Conservation (phyloP, 768 basidiomycete genomes). For the Agrocybe pediades region DNA sequence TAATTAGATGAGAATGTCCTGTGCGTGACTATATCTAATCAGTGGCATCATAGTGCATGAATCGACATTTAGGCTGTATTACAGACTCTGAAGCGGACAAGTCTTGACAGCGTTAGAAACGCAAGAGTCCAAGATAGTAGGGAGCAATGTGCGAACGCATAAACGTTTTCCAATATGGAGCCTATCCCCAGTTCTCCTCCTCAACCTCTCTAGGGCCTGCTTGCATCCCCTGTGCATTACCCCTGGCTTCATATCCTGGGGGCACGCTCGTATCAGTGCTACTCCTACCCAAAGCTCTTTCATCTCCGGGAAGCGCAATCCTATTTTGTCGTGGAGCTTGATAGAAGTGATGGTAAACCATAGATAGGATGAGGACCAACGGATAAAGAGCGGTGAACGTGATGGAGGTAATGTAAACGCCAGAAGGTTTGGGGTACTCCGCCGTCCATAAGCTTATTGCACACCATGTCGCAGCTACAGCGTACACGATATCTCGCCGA, state of each 20-base stretch:
- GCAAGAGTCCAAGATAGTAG: too few relatives aligned
- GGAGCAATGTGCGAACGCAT: too few relatives aligned
- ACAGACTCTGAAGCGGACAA: too few relatives aligned
- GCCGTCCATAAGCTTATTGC: conserved; percentile 64
- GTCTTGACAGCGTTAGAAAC: too few relatives aligned
- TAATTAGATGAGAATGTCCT: too few relatives aligned
- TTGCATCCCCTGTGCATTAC: background rate
- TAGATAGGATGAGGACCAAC: conserved; percentile 49
- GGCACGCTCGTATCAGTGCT: background rate
- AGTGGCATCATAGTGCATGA: too few relatives aligned
- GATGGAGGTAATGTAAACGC: conserved; percentile 67
- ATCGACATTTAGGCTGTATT: too few relatives aligned
- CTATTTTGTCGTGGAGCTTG: conserved; percentile 13
- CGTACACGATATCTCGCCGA: conserved; percentile 73
- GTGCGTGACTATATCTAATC: too few relatives aligned
- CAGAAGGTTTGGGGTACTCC: conserved; percentile 58
- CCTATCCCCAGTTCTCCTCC: conserved; percentile 1
- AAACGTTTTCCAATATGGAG: too few relatives aligned
- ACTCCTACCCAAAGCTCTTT: conserved; percentile 19
- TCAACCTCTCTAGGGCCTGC: conserved; percentile 1
- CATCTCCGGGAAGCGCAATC: conserved; percentile 22
- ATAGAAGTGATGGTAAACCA: conserved; percentile 38
- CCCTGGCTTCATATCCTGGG: background rate
- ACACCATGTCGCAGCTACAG: conserved; percentile 74
- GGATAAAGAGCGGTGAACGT: conserved; percentile 71